Base-by-base conservation (phyloP, 495 filamentous ascomycete species). In the Beverwykella pulmonaria region DNA sequence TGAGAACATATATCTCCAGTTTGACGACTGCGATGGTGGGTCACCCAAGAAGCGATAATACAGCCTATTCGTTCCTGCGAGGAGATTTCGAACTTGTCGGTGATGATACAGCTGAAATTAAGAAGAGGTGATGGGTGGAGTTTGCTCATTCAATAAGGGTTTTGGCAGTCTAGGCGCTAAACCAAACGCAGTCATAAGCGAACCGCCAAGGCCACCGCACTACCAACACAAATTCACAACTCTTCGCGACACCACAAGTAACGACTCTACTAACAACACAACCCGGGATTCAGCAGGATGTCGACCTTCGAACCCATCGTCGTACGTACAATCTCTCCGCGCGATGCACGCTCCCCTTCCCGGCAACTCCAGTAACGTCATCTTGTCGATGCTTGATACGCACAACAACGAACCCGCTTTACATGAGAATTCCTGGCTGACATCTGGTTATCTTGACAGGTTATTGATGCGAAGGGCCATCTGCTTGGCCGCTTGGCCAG, bases 381-480 rank as follows among this genome's bases (percentile, higher is more conserved):
- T 14, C 34, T 15, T 23, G 32, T 19, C 1, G 26, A 30, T 39
- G 27, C 59, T 29, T n/a, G 23, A 23, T 46, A 15, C 44, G 47
- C 46, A 68, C 76, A 79, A 7, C 29, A 39, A 5, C 53, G 14
- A 26, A 34, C 32, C 6, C 6, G 10, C 34, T 57, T n/a, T 49
- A 29, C 67, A 39, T 61, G 59, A 36, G 30, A 60, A 63, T 67
- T 63, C 65, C 14, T 30, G 26, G 72, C 79, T 69, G 32, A 63
- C 47, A 29, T 39, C 27, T 26, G n/a, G 12, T 36, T 50, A 9
- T 50, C 22, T n/a, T 6, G 9, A 50, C 15, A 50, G 48, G 48
- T 50, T 27, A 94, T 98, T 78, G 94, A 98, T 90, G 94, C 93
- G 90, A 98, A 98, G 87, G 94, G 95, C 83, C 94, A 98, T 84